Evolutionary conservation across 768 basidiomycete genomes (phyloP).

Genomic region (Strobilomyces confusus): DNA sequence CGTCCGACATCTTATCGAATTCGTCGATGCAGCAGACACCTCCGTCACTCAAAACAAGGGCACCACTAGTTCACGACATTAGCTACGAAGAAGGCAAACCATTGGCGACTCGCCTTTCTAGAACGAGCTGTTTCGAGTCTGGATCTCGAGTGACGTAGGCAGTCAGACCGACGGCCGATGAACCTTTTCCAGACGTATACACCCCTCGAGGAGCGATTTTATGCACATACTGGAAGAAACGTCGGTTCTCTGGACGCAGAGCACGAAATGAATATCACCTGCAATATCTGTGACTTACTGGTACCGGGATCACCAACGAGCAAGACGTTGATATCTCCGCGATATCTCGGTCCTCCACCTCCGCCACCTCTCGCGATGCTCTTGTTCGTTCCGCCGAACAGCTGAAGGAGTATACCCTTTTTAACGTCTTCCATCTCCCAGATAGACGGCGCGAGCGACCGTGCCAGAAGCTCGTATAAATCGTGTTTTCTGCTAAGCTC

Average conservation of each 20-base stretch:
- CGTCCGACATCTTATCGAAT: constrained; percentile 99
- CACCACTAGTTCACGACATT: constrained; percentile 56
- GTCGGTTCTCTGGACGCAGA: not conserved
- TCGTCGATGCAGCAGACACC: constrained; percentile 99
- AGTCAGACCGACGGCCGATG: constrained; percentile 96
- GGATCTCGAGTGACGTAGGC: constrained; percentile 98
- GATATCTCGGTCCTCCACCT: constrained; percentile 91
- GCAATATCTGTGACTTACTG: constrained; percentile 92
- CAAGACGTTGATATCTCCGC: constrained; percentile 97
- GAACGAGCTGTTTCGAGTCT: constrained; percentile 95
- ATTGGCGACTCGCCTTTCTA: constrained; percentile 68
- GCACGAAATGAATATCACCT: constrained; percentile 42
- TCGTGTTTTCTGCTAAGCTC: constrained; percentile 73
- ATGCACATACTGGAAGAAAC: constrained; percentile 78
- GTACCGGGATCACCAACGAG: constrained; percentile 98
- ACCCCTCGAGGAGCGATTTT: constrained; percentile 98
- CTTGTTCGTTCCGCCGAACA: constrained; percentile 99
- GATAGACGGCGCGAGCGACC: constrained; percentile 89
- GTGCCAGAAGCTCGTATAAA: constrained; percentile 80
- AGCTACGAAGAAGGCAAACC: not conserved
- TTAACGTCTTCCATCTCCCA: constrained; percentile 99
- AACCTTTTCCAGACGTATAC: constrained; percentile 96
- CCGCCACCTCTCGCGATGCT: constrained; percentile 89
- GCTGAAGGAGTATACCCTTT: constrained; percentile 92
- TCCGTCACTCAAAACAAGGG: constrained; percentile 90